Evolutionary conservation across 2,329 filamentous ascomycete species (phyloP).

Genomic region (Nigrospora sphaerica): DNA sequence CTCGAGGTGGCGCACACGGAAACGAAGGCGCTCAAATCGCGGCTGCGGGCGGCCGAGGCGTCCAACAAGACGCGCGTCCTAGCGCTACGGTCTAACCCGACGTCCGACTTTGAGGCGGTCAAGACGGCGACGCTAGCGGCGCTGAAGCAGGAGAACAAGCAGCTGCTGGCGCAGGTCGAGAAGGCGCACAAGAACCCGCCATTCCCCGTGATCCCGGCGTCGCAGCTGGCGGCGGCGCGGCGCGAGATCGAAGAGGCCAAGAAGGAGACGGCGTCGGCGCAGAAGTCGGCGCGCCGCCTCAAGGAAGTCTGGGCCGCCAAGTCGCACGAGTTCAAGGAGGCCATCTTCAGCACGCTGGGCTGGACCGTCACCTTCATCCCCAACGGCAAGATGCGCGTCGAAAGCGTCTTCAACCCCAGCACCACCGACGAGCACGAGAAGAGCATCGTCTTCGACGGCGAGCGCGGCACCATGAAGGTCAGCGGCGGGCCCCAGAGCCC

Average conservation of each 20-base stretch:
- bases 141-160: constrained; percentile 75
- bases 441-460: constrained; percentile 79
- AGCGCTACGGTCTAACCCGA: constrained; percentile 86
- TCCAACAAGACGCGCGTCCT: constrained; percentile 75
- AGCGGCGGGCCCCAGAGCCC: constrained; percentile 79
- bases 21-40: constrained; percentile 62
- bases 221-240: constrained; percentile 67
- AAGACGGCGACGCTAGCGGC: constrained; percentile 73
- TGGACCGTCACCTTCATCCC: constrained; percentile 95
- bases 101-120: constrained; percentile 74
- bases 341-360: constrained; percentile 83
- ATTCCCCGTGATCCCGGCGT: constrained; percentile 64
- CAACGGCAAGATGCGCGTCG: constrained; percentile 93
- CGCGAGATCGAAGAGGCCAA: constrained; percentile 68
- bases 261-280: constrained; percentile 61
- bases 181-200: constrained; percentile 31
- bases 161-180: constrained; percentile 68
- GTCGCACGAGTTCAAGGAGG: constrained; percentile 89
- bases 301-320: constrained; percentile 92
- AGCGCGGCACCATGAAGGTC: constrained; percentile 97
- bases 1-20: constrained; percentile 63
- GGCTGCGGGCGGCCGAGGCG: constrained; percentile 59
- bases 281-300: constrained; percentile 78
- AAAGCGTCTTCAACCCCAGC: constrained; percentile 74
- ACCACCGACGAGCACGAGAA: constrained; percentile 63